Percentiles rank a stretch among this genome's conserved stretches.
phyloP scores from a whole-genome alignment of 176 grass and related monocot species.

The Otatea glauca region DNA sequence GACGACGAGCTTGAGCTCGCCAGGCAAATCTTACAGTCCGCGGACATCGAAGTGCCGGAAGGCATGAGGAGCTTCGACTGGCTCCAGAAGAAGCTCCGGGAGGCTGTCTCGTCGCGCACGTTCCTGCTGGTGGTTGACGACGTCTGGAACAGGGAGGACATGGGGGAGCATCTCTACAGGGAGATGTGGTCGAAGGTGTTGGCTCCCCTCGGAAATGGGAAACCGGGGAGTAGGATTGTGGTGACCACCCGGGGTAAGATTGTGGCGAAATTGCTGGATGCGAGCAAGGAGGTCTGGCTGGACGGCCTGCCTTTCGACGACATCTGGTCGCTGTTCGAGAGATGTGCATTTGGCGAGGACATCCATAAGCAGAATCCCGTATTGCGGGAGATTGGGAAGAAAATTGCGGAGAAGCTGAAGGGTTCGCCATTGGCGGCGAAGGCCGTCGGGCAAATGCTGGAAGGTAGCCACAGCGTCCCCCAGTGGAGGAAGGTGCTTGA shows the following conservation, averaged over 20 bases:
- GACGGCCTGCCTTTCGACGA: background rate
- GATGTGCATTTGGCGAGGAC: conserved; percentile 12
- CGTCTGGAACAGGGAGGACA: conserved; percentile 41
- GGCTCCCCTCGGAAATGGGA: conserved; percentile 23
- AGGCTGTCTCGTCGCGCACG: background rate
- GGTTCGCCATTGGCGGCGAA: conserved; percentile 36
- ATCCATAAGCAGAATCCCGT: background rate
- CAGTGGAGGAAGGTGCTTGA: conserved; percentile 30
- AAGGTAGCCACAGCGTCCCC: background rate
- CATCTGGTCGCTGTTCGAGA: conserved; percentile 47
- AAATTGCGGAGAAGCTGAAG: conserved; percentile 34
- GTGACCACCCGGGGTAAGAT: conserved; percentile 37
- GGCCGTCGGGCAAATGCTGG: conserved; percentile 36
- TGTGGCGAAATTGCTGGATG: background rate
- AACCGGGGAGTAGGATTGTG: conserved; percentile 43
- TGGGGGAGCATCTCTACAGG: background rate
- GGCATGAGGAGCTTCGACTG: conserved; percentile 6
- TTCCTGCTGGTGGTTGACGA: conserved; percentile 53
- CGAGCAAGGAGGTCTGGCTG: conserved; percentile 10
- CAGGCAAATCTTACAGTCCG: conserved; percentile 33
- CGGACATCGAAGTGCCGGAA: background rate
- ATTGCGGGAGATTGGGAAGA: conserved; percentile 3
- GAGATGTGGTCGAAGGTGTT: conserved; percentile 36
- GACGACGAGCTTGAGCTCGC: conserved; percentile 34
- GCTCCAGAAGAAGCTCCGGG: background rate